Base-by-base conservation (phyloP, 192 early-diverging fungal genomes). In the Jimgerdemannia lactiflua region DNA sequence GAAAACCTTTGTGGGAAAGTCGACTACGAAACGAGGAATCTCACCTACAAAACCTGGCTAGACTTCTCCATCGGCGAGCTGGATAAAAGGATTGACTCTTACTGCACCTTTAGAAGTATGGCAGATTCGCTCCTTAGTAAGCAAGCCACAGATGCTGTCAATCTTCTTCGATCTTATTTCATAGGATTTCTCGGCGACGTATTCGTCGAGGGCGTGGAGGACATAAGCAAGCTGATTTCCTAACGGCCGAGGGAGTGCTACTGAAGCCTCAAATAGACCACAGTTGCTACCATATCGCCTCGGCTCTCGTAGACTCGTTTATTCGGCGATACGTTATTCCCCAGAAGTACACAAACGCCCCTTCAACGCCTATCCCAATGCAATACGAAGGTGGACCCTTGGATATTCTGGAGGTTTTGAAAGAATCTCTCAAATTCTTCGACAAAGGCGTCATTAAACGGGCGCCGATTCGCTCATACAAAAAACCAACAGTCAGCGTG, bases 321-420 rank as follows among this genome's bases (percentile, higher is more conserved):
- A 72, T 72, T 3, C 9, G 3, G 63, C 71, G 42, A 43, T 39
- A 54, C 43, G 71, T 72, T 42, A 43, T 72, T 72, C 3, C 71
- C 4, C 44, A 42, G 20, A 11, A 39, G 43, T 72, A 42, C 11
- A 3, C 71, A 0, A 39, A 20, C 42, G 71, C 42, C 40, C 20
- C 42, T 42, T 59, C 49, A 59, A 14, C 49, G 14, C 49, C 49
- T 59, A 59, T 59, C 14, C 49, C 14, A 59, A 29, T 1, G 68
- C 68, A 19, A 75, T 59, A 59, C 49, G 49, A 59, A 59, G 41
- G 29, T 0, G 63, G 70, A 20, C 63, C 72, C 4, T 69, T 80
- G 69, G 68, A 76, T 74, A 77, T 68, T 66, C 64, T 80, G 41
- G 71, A 70, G 39, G 72, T 77, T 44, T 70, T 80, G 18, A 73